These are phyloP conservation scores for Colletotrichum paranaense DNA, from an alignment of 2,329 filamentous ascomycete species.

Conservation along the genomic window DNA sequence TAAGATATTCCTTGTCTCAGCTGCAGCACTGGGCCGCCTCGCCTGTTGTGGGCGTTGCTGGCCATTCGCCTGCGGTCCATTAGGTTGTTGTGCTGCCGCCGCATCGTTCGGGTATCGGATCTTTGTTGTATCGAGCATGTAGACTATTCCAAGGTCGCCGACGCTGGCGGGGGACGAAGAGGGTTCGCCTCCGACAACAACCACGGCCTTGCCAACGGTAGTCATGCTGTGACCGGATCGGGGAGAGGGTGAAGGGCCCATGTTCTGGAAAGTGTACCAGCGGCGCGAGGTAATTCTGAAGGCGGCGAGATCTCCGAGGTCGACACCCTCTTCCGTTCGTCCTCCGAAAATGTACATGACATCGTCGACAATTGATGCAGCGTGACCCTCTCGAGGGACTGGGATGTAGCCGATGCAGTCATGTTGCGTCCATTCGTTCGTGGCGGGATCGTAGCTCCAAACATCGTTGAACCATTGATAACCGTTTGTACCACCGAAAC, in stretches of 20 bases:
- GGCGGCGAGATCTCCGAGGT: conserved; percentile 92
- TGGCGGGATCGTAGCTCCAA: conserved; percentile 90
- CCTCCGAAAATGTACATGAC: conserved; percentile 99
- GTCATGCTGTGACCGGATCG: conserved; percentile 99
- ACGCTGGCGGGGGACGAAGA: conserved; percentile 86
- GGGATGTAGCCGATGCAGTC: conserved; percentile 99
- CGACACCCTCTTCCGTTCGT: conserved; percentile 90
- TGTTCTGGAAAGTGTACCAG: conserved; percentile 99
- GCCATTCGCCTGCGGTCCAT: conserved; percentile 5
- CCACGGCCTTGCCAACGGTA: conserved; percentile 88
- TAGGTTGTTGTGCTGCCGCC: conserved; percentile 48
- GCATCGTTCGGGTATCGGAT: conserved; percentile 93
- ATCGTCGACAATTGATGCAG: conserved; percentile 91
- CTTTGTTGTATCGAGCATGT: conserved; percentile 93
- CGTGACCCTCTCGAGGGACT: conserved; percentile 91
- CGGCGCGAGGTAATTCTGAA: conserved; percentile 79
- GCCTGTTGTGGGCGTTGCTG: conserved; percentile 53
- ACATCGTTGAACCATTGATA: conserved; percentile 99
- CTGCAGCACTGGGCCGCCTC: conserved; percentile 57
- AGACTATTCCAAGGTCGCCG: conserved; percentile 87
- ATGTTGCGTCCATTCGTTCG: conserved; percentile 86
- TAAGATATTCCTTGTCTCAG: conserved; percentile 50
- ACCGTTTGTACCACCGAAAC: conserved; percentile 97
- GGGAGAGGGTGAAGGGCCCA: conserved; percentile 94
- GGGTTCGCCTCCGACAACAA: conserved; percentile 93